phyloP scores from a whole-genome alignment of 495 filamentous ascomycete genomes.

The Cladorrhinum samala region DNA sequence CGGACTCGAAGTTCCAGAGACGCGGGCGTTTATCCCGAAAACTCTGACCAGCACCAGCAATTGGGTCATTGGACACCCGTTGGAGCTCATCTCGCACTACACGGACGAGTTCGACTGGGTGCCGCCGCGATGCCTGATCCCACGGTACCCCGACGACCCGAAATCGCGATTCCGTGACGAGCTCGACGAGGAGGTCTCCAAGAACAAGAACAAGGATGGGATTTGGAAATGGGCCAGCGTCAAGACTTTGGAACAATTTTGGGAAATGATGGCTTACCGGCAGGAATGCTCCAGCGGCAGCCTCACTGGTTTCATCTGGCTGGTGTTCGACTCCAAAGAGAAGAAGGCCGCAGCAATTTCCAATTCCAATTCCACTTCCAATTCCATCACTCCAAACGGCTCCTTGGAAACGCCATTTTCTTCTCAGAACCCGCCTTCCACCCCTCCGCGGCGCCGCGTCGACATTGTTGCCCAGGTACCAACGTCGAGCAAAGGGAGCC shows the following conservation, averaged over 20 bases:
- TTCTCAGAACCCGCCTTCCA: slow-evolving; percentile 21
- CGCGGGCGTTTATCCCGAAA: slow-evolving; percentile 50
- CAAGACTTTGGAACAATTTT: slow-evolving; percentile 80
- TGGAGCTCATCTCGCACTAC: slow-evolving; percentile 57
- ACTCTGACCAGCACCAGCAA: slow-evolving; percentile 38
- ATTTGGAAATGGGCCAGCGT: slow-evolving; percentile 77
- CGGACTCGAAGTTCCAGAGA: slow-evolving; percentile 73
- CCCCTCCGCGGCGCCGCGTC: slow-evolving; percentile 26
- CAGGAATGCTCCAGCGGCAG: slow-evolving; percentile 92
- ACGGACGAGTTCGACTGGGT: slow-evolving; percentile 52
- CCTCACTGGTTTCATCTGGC: slow-evolving; percentile 90
- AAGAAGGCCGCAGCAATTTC: background rate
- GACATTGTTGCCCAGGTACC: slow-evolving; percentile 15
- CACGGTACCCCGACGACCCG: slow-evolving; percentile 90
- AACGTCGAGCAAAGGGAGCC: slow-evolving; percentile 16
- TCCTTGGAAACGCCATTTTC: slow-evolving; percentile 21
- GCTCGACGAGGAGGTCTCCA: slow-evolving; percentile 61
- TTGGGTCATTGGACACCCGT: slow-evolving; percentile 52
- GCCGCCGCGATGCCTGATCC: slow-evolving; percentile 80
- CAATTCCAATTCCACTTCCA: too few relatives aligned
- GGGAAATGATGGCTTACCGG: slow-evolving; percentile 96
- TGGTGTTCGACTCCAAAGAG: slow-evolving; percentile 59
- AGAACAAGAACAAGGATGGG: slow-evolving; percentile 33
- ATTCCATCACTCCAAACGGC: slow-evolving; percentile 15
- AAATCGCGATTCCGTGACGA: slow-evolving; percentile 89